Evolutionary conservation across 2,329 filamentous ascomycete genomes (phyloP).

Genomic region (Curvularia eragrostidis): DNA sequence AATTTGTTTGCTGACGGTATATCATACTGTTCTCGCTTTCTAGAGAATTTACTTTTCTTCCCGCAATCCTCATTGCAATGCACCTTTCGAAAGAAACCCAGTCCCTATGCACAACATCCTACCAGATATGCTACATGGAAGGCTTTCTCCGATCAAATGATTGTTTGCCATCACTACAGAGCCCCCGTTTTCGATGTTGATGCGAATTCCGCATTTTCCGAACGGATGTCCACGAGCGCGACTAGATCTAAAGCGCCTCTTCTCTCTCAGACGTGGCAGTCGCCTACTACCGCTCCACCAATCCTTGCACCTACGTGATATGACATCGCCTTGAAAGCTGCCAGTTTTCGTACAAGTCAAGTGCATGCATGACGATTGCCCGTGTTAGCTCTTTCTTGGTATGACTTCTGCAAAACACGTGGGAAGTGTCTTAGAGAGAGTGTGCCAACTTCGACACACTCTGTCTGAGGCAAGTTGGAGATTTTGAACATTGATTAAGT

Average conservation of each 20-base stretch:
- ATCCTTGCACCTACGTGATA: background rate
- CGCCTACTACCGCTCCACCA: background rate
- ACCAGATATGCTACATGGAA: background rate
- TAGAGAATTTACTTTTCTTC: background rate
- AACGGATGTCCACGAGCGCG: background rate
- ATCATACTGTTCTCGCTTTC: slow-evolving; percentile 8
- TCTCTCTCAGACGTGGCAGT: background rate
- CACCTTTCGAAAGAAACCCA: background rate
- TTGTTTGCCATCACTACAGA: slow-evolving; percentile 1
- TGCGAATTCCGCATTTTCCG: background rate
- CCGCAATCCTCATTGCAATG: background rate
- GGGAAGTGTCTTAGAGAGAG: background rate
- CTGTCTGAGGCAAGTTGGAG: background rate
- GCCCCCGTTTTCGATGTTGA: background rate
- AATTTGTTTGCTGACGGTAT: background rate
- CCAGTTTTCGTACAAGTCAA: background rate
- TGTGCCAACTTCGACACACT: background rate
- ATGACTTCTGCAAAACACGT: background rate
- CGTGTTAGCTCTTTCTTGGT: background rate
- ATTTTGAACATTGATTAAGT: background rate
- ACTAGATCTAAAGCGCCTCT: background rate
- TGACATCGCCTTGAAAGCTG: background rate
- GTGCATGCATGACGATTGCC: background rate
- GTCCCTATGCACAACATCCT: too few relatives aligned
- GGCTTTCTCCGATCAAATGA: background rate